A percentile compares a stretch with the other conserved stretches of the same genome.
phyloP scores from a whole-genome alignment of 2,329 filamentous ascomycete genomes.

The Rhynchosporium agropyri region DNA sequence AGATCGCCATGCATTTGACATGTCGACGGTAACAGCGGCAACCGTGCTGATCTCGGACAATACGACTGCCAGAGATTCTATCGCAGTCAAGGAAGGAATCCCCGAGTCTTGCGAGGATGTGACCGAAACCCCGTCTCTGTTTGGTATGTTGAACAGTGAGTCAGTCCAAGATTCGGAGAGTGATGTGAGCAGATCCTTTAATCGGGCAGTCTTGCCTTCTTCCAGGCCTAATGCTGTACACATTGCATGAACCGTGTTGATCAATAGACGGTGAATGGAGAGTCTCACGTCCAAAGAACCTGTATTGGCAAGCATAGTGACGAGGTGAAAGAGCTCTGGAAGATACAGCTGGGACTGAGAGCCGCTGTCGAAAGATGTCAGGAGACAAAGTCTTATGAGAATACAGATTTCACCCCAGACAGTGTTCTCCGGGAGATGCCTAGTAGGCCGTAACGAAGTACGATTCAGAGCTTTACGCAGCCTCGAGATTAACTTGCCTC shows the following conservation, averaged over 20 bases:
- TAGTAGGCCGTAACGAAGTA: conserved; percentile 67
- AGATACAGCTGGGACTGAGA: conserved; percentile 69
- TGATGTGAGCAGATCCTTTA: conserved; percentile 57
- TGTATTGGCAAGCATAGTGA: conserved; percentile 71
- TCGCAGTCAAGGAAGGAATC: conserved; percentile 45
- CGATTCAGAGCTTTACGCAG: conserved; percentile 68
- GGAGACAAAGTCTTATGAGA: conserved; percentile 65
- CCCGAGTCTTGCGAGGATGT: conserved; percentile 57
- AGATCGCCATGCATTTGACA: conserved; percentile 70
- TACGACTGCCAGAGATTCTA: conserved; percentile 62
- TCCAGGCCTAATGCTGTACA: conserved; percentile 67
- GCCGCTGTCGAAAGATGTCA: conserved; percentile 68
- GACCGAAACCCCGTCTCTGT: conserved; percentile 57
- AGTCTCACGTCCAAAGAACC: conserved; percentile 59
- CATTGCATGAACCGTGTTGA: conserved; percentile 69
- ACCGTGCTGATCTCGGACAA: conserved; percentile 66
- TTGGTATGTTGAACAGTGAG: conserved; percentile 55
- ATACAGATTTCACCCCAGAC: conserved; percentile 73
- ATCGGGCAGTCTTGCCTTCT: conserved; percentile 50
- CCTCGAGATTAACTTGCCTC: conserved; percentile 66
- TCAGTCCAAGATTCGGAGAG: conserved; percentile 63
- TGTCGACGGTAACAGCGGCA: conserved; percentile 64
- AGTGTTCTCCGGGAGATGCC: conserved; percentile 64
- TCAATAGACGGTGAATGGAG: conserved; percentile 63
- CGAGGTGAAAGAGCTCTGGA: conserved; percentile 70